Percentiles rank a stretch among this genome's conserved stretches.
Conservation (phyloP, 2,329 filamentous ascomycete species). For the Paraphoma chrysanthemicola region DNA sequence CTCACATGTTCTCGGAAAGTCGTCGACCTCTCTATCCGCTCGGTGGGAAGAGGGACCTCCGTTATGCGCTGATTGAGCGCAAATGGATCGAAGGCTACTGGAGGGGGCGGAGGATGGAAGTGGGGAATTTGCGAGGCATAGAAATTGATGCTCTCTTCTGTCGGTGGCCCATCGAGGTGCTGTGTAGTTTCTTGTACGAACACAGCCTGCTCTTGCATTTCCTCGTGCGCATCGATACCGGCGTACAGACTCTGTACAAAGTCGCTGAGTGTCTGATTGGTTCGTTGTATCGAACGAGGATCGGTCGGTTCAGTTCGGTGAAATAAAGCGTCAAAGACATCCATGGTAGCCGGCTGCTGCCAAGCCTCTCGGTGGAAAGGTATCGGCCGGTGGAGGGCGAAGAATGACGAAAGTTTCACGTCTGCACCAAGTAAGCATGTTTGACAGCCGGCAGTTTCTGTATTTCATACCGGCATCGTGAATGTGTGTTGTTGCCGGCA, state of each 20-base stretch:
- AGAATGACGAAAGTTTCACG: slow-evolving; percentile 88
- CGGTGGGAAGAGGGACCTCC: slow-evolving; percentile 19
- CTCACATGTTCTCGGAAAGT: slow-evolving; percentile 38
- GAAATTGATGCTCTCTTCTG: slow-evolving; percentile 47
- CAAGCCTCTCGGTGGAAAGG: slow-evolving; percentile 63
- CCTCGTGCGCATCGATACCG: slow-evolving; percentile 39
- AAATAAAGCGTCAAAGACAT: slow-evolving; percentile 87
- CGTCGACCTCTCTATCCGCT: slow-evolving; percentile 7
- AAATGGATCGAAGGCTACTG: slow-evolving; percentile 62
- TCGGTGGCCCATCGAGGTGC: slow-evolving; percentile 40
- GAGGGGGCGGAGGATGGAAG: slow-evolving; percentile 84
- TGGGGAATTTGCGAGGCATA: slow-evolving; percentile 67
- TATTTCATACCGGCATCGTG: slow-evolving; percentile 67
- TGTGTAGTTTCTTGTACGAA: slow-evolving; percentile 42
- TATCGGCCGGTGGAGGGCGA: slow-evolving; percentile 93
- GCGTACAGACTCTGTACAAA: slow-evolving; percentile 50
- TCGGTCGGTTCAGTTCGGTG: slow-evolving; percentile 58
- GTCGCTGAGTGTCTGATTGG: slow-evolving; percentile 55
- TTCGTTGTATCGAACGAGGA: slow-evolving; percentile 55
- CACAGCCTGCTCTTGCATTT: slow-evolving; percentile 47
- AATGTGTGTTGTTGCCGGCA: slow-evolving; percentile 77
- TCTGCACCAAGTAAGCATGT: slow-evolving; percentile 62
- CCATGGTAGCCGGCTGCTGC: slow-evolving; percentile 51
- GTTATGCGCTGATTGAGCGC: slow-evolving; percentile 44
- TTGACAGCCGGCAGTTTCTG: not conserved